Conservation (phyloP, 2,329 filamentous ascomycete genomes). For the Pleurostoma richardsiae region DNA sequence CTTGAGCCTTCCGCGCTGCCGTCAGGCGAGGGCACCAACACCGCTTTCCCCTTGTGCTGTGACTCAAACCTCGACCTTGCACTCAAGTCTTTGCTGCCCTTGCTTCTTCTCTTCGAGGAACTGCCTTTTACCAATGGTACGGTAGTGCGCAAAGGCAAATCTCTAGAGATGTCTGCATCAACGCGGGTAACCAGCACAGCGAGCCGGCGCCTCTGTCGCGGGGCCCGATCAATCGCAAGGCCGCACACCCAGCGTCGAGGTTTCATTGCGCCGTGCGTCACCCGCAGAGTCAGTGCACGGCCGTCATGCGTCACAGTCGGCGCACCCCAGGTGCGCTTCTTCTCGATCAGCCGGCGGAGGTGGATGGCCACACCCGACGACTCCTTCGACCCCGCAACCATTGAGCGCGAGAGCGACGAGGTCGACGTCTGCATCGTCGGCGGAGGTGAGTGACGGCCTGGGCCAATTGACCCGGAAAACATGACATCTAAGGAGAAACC, state of each 20-base stretch:
- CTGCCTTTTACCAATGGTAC: too few species aligned
- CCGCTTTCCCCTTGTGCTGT: too few species aligned
- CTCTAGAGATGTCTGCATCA: constrained; percentile 16
- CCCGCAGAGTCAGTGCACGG: constrained; percentile 2
- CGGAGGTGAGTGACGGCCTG: constrained; percentile 51
- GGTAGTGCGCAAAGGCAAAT: too few species aligned
- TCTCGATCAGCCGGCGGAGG: constrained; percentile 17
- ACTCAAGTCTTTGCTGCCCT: too few species aligned
- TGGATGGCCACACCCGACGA: constrained; percentile 35
- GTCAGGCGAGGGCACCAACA: too few species aligned
- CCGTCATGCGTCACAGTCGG: constrained; percentile 4
- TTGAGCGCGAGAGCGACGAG: constrained; percentile 86
- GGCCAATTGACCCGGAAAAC: too few species aligned
- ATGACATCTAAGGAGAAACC: background rate
- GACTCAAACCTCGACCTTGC: too few species aligned
- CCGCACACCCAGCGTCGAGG: background rate
- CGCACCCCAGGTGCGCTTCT: constrained; percentile 9
- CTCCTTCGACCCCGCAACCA: constrained; percentile 57
- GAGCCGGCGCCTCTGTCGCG: constrained; percentile 13
- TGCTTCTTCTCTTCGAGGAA: too few species aligned
- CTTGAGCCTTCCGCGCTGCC: too few species aligned
- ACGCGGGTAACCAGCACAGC: constrained; percentile 14
- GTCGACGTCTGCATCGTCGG: constrained; percentile 97
- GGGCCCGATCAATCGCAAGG: constrained; percentile 4
- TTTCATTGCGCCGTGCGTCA: constrained; percentile 2